These are phyloP conservation scores for Chernovozyma aurita DNA, from an alignment of 1,139 yeast species.

Conservation along the genomic window DNA sequence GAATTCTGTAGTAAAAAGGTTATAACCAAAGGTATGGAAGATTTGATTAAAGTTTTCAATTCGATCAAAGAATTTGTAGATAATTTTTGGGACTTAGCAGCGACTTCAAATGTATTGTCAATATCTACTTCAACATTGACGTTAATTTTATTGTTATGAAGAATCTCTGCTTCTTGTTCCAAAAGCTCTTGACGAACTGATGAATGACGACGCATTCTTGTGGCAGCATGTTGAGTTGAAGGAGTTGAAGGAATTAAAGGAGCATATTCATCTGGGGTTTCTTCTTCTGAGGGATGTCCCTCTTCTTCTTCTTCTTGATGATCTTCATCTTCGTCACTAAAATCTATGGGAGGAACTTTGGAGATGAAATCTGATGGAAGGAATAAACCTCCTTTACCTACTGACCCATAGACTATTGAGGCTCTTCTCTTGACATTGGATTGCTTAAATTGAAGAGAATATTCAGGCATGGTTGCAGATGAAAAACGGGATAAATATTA, in stretches of 20 bases:
- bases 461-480: too few species aligned
- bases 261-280: conserved; percentile 8
- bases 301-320: conserved; percentile 10
- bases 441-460: conserved; percentile 44
- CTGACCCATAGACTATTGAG: conserved; percentile 49
- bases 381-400: conserved; percentile 50
- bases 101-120: conserved; percentile 33
- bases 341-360: conserved; percentile 1
- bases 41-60: conserved; percentile 32
- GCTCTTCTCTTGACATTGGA: conserved; percentile 48
- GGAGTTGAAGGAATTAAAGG: conserved; percentile 6
- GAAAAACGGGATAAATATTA: neutral
- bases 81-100: conserved; percentile 25
- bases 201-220: conserved; percentile 18
- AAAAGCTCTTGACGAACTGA: conserved; percentile 25
- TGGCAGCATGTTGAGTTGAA: neutral
- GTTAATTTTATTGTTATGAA: conserved; percentile 25
- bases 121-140: conserved; percentile 24
- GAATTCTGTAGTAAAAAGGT: conserved; percentile 56
- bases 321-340: conserved; percentile 10
- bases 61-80: conserved; percentile 30
- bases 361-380: conserved; percentile 46
- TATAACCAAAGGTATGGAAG: conserved; percentile 49
- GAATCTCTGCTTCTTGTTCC: conserved; percentile 34
- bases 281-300: conserved; percentile 15